These are phyloP conservation scores for Fusarium coffeatum DNA, from an alignment of 2,329 filamentous ascomycete species.

Conservation along the genomic window DNA sequence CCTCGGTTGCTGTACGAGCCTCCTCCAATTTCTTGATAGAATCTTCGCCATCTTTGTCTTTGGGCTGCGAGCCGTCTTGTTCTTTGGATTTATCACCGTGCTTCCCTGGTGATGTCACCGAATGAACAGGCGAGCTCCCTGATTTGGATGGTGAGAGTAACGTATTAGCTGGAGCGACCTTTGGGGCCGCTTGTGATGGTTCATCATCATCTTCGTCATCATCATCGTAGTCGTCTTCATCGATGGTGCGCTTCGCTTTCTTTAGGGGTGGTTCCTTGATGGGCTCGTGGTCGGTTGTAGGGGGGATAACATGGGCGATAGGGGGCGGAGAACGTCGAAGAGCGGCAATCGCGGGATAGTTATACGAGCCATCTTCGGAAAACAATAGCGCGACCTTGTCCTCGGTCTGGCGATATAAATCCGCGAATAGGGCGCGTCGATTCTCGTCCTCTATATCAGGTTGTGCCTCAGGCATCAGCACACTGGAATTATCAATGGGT, in stretches of 20 bases:
- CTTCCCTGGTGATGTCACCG: constrained; percentile 70
- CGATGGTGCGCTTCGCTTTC: constrained; percentile 80
- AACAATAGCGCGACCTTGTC: constrained; percentile 83
- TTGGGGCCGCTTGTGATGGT: constrained; percentile 66
- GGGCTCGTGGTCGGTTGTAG: constrained; percentile 68
- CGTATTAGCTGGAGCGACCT: constrained; percentile 64
- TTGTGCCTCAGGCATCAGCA: constrained; percentile 71
- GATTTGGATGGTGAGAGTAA: constrained; percentile 77
- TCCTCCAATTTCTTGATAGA: constrained; percentile 93
- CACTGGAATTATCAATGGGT: constrained; percentile 61
- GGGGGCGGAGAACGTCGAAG: constrained; percentile 58
- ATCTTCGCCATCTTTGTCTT: constrained; percentile 81
- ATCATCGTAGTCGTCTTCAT: constrained; percentile 87
- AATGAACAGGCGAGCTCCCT: constrained; percentile 73
- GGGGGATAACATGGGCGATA: constrained; percentile 59
- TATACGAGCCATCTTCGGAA: constrained; percentile 65
- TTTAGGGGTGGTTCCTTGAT: constrained; percentile 74
- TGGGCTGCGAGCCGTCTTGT: constrained; percentile 60
- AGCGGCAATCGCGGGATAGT: constrained; percentile 64
- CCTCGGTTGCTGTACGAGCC: constrained; percentile 89
- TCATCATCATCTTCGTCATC: constrained; percentile 78
- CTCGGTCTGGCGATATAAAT: constrained; percentile 82
- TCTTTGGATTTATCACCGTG: constrained; percentile 65
- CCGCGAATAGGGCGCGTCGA: constrained; percentile 78
- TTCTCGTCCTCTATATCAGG: constrained; percentile 74